Evolutionary conservation across 805 yeast genomes (phyloP), one percentile per base, ranked within the genome.

Genomic region (Priceomyces haplophilus): DNA sequence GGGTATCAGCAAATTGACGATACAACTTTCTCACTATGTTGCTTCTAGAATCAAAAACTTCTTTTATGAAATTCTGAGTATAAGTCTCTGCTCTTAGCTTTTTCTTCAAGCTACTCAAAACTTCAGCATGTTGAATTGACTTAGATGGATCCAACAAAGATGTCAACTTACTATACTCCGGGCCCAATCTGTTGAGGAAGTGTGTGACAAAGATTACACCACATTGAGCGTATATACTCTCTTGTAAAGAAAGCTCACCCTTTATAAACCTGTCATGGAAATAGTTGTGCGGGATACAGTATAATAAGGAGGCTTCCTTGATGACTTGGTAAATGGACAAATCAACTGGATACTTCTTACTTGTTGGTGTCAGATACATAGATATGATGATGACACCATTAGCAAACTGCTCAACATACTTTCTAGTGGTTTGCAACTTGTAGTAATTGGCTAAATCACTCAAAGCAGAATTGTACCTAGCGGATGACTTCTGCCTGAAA

Each of bases 201-300:
- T 93, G 98, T 27, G 95, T 84, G 39, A 88, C 95, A 61, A 93
- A 91, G 47, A 88, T 86, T 35, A 86, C 84, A 55, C 91, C 96
- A 64, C 89, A 85, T 64, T 91, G 98, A 35, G 97, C 95, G 62
- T 93, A 93, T 44, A 89, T 83, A 36, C 90, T 81, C 68, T 93
- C 99, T 68, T 91, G 98, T 53, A 95, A 81, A 1, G 97, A 89
- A 64, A 91, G 76, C 51, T 81, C 82, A 42, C 91, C 85, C 39
- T 72, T 63, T 48, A 84, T 81, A 59, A 90, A 90, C 44, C 82
- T 74, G 41, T 76, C 75, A 53, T 82, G 82, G 73, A 90, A 91
- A 53, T 80, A 74, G 58, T 88, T 87, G 64, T 85, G 82, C 39
- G 99, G 99, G 52, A 91, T 79, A 54, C 96, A 86, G 67, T 86